phyloP scores from a whole-genome alignment of 2,329 filamentous ascomycete species.

The Colletotrichum sp. region DNA sequence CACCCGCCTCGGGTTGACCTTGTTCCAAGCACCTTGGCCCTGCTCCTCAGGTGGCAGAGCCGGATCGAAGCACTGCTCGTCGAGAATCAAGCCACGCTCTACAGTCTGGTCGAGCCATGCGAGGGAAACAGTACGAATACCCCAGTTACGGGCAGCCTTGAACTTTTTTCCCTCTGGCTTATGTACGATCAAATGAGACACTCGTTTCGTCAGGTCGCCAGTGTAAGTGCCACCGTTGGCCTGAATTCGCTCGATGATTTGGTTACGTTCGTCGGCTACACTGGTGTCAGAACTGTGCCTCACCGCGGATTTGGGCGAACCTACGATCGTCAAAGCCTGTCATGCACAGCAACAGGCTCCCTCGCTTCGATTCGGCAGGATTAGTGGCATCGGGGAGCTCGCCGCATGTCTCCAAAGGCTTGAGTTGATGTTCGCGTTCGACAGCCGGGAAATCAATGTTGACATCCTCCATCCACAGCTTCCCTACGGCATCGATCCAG shows the following conservation, averaged over 20 bases:
- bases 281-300: not conserved
- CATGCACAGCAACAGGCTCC: conserved; percentile 56
- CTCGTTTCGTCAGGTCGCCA: conserved; percentile 82
- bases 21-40: conserved; percentile 79
- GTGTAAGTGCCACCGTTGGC: conserved; percentile 83
- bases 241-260: conserved; percentile 71
- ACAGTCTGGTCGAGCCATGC: conserved; percentile 89
- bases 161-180: conserved; percentile 89
- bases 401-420: conserved; percentile 63
- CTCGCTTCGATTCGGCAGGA: conserved; percentile 37
- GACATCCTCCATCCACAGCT: conserved; percentile 80
- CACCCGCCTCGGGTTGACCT: conserved; percentile 49
- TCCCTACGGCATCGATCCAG: conserved; percentile 83
- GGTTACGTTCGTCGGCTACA: conserved; percentile 68
- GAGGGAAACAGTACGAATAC: conserved; percentile 76
- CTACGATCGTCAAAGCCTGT: conserved; percentile 61
- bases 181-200: conserved; percentile 87
- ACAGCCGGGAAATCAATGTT: conserved; percentile 75
- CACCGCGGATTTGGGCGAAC: conserved; percentile 14
- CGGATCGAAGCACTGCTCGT: conserved; percentile 86
- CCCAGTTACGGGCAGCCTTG: conserved; percentile 83
- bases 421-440: conserved; percentile 70
- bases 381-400: conserved; percentile 29
- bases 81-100: conserved; percentile 86
- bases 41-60: conserved; percentile 71